Evolutionary conservation across 2,329 filamentous ascomycete species (phyloP).

Genomic region (Verticillium nonalfalfae): DNA sequence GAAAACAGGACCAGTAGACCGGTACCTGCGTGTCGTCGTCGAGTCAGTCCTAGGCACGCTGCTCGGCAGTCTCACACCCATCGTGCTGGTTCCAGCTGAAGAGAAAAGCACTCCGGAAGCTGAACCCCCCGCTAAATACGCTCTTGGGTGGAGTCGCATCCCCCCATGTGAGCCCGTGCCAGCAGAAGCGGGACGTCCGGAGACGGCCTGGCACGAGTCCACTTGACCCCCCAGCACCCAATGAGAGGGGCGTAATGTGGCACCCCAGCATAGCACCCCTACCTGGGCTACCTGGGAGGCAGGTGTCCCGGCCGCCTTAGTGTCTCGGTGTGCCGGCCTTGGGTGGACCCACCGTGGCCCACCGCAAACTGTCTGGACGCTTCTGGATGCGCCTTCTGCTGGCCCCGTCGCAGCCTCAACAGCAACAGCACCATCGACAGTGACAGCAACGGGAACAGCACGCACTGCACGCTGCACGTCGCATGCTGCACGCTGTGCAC

Average conservation of each 20-base stretch:
- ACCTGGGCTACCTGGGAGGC: too few species aligned
- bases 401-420: not conserved
- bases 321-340: not conserved
- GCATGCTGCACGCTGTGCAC: not conserved
- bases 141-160: not conserved
- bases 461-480: not conserved
- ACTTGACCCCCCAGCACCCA: not conserved
- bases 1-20: not conserved
- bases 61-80: not conserved
- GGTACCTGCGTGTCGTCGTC: not conserved
- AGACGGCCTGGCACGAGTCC: not conserved
- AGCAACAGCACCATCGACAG: not conserved
- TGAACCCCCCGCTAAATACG: not conserved
- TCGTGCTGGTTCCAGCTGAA: not conserved
- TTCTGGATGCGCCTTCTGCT: not conserved
- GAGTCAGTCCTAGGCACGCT: not conserved
- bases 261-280: not conserved
- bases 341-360: not conserved
- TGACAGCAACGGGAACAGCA: not conserved
- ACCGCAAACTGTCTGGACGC: not conserved
- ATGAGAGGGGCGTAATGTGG: not conserved
- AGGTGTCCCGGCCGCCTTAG: not conserved
- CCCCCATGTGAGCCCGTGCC: not conserved
- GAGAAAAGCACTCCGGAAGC: not conserved
- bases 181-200: not conserved